Evolutionary conservation across 2,329 filamentous ascomycete species (phyloP), one percentile per base, ranked within the genome.

Genomic region (Fusarium gaditjirri): DNA sequence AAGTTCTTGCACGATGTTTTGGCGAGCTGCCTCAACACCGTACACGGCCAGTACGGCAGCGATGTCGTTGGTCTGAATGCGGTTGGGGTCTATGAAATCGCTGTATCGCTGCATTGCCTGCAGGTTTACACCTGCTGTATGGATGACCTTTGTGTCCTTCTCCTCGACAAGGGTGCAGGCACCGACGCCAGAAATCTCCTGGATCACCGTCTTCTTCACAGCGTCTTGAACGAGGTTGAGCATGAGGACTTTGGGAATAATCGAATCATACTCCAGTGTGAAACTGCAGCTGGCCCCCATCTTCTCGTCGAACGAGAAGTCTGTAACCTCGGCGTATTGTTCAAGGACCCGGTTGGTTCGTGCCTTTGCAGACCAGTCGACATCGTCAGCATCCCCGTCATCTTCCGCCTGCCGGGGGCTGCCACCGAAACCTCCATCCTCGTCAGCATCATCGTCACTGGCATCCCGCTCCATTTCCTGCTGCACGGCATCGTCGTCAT

Each of bases 41-140:
- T 98, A 99, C 57, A 93, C 88, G 29, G 87, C 85, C 19, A 98
- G 89, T 81, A 98, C 93, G 41, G 94, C 90, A 39, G 91, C 91
- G 72, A 98, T 95, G 76, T 97, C 95, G 84, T 99, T 99, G 73
- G 95, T 98, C 82, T 93, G 91, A 77, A 97, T 91, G 61, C 88
- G 89, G 83, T 97, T 91, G 3, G 94, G 93, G 82, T 98, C 91
- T 83, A 98, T 93, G 80, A 93, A 91, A 78, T 96, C 90, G 76
- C 92, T 89, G 81, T 94, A 96, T 68, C 93, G 91, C 80, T 96
- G 94, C 92, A 99, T 97, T 31, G 95, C 95, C 72, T 89, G 87
- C 44, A 99, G 86, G 82, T 98, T 99, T 76, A 95, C 92, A 65
- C 96, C 96, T 31, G 92, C 89, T 3, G 94, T 95, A 76, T 94